Percentiles rank a stretch among this genome's conserved stretches.
phyloP scores from a whole-genome alignment of 441 rosid genomes.

The Aleurites moluccanus region DNA sequence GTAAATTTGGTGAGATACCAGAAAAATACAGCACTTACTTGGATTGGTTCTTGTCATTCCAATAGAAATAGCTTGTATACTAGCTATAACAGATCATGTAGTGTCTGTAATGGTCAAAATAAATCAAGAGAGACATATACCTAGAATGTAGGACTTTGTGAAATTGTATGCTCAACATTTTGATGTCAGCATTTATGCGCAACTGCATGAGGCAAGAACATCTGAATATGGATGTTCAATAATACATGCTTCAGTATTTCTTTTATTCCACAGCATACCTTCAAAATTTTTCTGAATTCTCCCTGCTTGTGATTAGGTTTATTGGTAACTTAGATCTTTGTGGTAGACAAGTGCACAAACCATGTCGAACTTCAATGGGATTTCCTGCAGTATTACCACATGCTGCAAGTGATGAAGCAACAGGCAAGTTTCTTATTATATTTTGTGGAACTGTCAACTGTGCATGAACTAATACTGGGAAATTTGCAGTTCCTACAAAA shows the following conservation, averaged over 20 bases:
- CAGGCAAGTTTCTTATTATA: conserved; percentile 50
- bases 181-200: neutral
- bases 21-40: neutral
- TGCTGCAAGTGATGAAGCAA: conserved; percentile 77
- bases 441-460: neutral
- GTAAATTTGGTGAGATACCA: neutral
- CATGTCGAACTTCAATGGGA: conserved; percentile 89
- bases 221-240: neutral
- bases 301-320: conserved; percentile 46
- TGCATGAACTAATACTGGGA: conserved; percentile 6
- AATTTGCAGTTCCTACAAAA: conserved; percentile 56
- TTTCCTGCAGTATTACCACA: conserved; percentile 95
- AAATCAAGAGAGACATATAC: neutral
- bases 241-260: neutral
- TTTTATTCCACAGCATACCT: neutral
- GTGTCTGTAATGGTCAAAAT: neutral
- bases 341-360: conserved; percentile 86
- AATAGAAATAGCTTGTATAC: neutral
- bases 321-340: conserved; percentile 87
- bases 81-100: neutral
- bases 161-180: neutral
- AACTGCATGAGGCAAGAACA: neutral
- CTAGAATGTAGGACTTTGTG: neutral
- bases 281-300: conserved; percentile 10
- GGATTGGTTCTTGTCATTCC: neutral